Conservation (phyloP, 352 stramenopile species). For the Globisporangium echinulatum region DNA sequence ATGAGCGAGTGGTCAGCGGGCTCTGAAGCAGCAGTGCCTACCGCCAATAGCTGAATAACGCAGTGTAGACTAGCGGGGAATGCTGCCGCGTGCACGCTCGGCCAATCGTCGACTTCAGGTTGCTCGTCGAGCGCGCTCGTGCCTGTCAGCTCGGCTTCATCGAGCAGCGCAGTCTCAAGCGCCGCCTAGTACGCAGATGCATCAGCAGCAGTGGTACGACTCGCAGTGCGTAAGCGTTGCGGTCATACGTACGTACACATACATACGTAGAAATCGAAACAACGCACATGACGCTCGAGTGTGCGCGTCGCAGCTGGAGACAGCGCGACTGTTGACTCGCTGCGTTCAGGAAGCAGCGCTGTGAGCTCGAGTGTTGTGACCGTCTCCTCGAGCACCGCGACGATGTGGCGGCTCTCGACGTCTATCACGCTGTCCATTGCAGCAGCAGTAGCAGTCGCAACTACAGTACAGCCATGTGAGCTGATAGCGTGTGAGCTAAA, state of each 20-base stretch:
- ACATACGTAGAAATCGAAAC: background rate
- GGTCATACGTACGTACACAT: background rate
- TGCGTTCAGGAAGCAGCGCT: conserved; percentile 17
- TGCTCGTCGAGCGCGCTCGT: conserved; percentile 1
- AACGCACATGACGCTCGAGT: conserved; percentile 23
- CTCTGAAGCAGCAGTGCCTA: conserved; percentile 3
- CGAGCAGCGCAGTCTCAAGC: background rate
- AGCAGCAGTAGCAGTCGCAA: too few relatives aligned
- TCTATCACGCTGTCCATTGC: conserved; percentile 21
- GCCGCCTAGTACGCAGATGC: background rate
- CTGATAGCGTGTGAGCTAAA: too few relatives aligned
- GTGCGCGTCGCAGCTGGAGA: background rate
- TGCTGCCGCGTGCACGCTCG: conserved; percentile 11
- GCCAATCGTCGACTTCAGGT: conserved; percentile 14
- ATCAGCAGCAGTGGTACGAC: too few relatives aligned
- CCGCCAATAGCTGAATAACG: conserved; percentile 20
- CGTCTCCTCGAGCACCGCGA: conserved; percentile 30
- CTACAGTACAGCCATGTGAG: too few relatives aligned
- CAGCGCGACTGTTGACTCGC: background rate
- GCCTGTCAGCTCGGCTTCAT: background rate
- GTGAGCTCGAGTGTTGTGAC: conserved; percentile 26
- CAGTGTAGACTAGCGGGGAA: conserved; percentile 29
- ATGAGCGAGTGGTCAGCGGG: too few relatives aligned
- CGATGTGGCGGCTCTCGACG: conserved; percentile 28
- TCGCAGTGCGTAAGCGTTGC: background rate